Conservation (phyloP, 1,139 yeast genomes). For the Suzukiozyma palmioleophila region DNA sequence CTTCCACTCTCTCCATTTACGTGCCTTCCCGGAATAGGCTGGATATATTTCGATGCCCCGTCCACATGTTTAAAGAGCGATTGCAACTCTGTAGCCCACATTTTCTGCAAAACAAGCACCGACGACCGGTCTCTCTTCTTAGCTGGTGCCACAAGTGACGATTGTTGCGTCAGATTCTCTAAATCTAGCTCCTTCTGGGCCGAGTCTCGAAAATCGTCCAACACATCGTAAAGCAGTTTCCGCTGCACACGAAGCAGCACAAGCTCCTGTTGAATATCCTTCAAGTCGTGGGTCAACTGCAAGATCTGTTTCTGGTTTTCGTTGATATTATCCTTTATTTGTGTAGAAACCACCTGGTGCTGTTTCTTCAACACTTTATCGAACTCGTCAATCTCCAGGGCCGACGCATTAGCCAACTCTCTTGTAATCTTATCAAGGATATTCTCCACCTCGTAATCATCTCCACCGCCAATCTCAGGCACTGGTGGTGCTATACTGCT, state of each 20-base stretch:
- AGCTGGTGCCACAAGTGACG: conserved; percentile 2
- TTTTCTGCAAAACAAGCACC: conserved; percentile 65
- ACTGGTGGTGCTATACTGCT: conserved; percentile 34
- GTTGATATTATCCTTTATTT: conserved; percentile 62
- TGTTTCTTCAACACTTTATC: conserved; percentile 54
- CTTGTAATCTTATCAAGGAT: conserved; percentile 40
- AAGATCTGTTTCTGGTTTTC: conserved; percentile 72
- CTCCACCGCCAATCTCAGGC: conserved; percentile 20
- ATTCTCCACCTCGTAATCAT: conserved; percentile 9
- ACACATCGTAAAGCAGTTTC: conserved; percentile 56
- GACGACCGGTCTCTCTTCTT: conserved; percentile 58
- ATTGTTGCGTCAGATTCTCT: conserved; percentile 18
- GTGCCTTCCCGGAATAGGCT: conserved; percentile 78
- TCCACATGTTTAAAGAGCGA: conserved; percentile 79
- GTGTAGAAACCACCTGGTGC: conserved; percentile 52
- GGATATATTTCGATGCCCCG: conserved; percentile 80
- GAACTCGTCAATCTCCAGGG: conserved; percentile 69
- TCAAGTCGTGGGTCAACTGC: conserved; percentile 61
- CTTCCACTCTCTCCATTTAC: conserved; percentile 75
- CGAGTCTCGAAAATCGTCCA: conserved; percentile 63
- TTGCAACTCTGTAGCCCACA: conserved; percentile 77
- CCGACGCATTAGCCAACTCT: conserved; percentile 61
- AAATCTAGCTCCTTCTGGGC: conserved; percentile 58
- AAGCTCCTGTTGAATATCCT: conserved; percentile 60
- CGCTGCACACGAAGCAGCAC: conserved; percentile 57